These are phyloP conservation scores for Rhizodiscina lignyota DNA, from an alignment of 495 filamentous ascomycete genomes.

Conservation along the genomic window DNA sequence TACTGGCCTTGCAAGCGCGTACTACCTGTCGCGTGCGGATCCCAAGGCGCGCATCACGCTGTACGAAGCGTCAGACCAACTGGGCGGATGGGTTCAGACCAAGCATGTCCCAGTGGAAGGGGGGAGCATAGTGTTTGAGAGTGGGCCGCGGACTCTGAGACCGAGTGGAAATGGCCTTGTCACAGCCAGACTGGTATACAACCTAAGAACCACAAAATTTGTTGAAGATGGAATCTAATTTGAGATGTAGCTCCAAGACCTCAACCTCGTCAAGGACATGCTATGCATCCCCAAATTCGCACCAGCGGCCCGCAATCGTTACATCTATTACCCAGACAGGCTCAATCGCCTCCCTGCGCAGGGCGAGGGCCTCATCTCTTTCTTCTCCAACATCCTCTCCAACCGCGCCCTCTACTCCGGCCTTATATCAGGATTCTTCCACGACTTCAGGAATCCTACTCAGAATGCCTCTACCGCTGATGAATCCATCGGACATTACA, in stretches of 20 bases:
- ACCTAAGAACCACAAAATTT: no score
- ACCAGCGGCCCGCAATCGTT: constrained; percentile 46
- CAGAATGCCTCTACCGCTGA: constrained; percentile 71
- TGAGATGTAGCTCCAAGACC: no score
- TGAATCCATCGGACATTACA: constrained; percentile 57
- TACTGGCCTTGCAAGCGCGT: constrained; percentile 71
- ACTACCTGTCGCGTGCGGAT: constrained; percentile 41
- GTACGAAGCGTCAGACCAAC: constrained; percentile 48
- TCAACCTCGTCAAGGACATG: constrained; percentile 47
- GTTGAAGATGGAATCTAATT: no score
- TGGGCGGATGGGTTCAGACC: constrained; percentile 79
- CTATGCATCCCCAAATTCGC: constrained; percentile 33
- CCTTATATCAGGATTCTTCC: no score
- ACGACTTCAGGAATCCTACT: no score
- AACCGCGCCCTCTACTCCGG: neutral
- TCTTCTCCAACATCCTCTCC: neutral
- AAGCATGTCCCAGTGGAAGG: constrained; percentile 38
- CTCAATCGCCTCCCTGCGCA: constrained; percentile 52
- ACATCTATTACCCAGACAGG: constrained; percentile 82
- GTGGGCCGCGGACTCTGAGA: constrained; percentile 68
- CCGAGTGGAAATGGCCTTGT: constrained; percentile 27
- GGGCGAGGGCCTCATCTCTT: constrained; percentile 4
- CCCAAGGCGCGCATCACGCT: constrained; percentile 52
- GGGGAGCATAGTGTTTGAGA: constrained; percentile 58
- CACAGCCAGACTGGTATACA: constrained; percentile 44